These are phyloP conservation scores for Phalaenopsis hybrid DNA, from an alignment of 116 monocot genomes.

Conservation along the genomic window DNA sequence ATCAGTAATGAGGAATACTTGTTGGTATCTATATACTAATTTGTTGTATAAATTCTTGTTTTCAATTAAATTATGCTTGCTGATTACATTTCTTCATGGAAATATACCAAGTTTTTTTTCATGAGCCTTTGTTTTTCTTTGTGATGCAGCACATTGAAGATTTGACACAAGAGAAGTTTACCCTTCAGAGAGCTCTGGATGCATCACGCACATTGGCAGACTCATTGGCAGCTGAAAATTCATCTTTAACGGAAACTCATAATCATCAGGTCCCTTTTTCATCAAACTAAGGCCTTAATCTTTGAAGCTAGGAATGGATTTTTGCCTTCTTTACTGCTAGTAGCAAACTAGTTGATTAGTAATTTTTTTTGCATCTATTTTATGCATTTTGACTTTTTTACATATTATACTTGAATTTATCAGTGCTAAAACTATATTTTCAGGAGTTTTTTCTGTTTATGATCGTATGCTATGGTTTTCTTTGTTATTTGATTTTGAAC, in stretches of 20 bases:
- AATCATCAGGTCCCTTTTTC: slow-evolving; percentile 66
- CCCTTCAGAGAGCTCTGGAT: slow-evolving; percentile 84
- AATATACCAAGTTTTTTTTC: background rate
- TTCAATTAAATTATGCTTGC: background rate
- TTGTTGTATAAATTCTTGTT: background rate
- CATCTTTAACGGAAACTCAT: slow-evolving; percentile 76
- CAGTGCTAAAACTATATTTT: background rate
- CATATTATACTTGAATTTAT: background rate
- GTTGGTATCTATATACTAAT: background rate
- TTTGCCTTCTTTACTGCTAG: background rate
- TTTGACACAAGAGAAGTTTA: slow-evolving; percentile 90
- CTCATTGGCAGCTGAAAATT: slow-evolving; percentile 82
- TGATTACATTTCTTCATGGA: background rate
- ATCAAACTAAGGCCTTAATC: background rate
- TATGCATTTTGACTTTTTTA: background rate
- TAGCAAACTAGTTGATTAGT: slow-evolving; percentile 1
- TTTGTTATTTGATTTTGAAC: background rate
- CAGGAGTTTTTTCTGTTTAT: background rate
- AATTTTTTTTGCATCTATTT: background rate
- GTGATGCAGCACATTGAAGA: slow-evolving; percentile 87
- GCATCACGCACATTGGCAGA: slow-evolving; percentile 62
- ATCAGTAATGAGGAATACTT: background rate
- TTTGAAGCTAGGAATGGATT: background rate
- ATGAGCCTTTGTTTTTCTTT: slow-evolving; percentile 5
- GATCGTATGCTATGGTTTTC: background rate